These are phyloP conservation scores for Naganishia friedmannii DNA, from an alignment of 768 basidiomycete species.

Conservation along the genomic window DNA sequence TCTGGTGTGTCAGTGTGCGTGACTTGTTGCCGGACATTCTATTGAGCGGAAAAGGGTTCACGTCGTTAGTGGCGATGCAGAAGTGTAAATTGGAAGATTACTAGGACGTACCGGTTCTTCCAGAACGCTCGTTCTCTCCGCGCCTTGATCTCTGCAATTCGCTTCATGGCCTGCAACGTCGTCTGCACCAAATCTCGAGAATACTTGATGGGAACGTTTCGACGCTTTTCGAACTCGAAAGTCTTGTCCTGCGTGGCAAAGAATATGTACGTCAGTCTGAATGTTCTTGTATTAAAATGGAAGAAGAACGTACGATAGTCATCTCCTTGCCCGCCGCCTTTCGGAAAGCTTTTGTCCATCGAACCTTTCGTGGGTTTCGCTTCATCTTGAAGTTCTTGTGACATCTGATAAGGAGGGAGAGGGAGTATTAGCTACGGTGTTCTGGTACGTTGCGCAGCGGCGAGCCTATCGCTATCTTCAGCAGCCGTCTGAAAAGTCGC, in stretches of 20 bases:
- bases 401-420: slow-evolving; percentile 60
- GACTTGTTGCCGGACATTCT: slow-evolving; percentile 83
- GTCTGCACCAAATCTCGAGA: slow-evolving; percentile 88
- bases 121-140: slow-evolving; percentile 91
- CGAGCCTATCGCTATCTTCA: too few relatives aligned
- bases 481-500: too few relatives aligned
- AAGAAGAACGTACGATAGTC: slow-evolving; percentile 73
- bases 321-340: slow-evolving; percentile 99
- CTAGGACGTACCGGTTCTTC: slow-evolving; percentile 65
- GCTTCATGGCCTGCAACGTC: slow-evolving; percentile 93
- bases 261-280: not conserved
- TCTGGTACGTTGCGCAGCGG: not conserved
- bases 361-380: slow-evolving; percentile 95
- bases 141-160: slow-evolving; percentile 84
- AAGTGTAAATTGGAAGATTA: not conserved
- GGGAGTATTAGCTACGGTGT: not conserved
- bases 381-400: slow-evolving; percentile 99
- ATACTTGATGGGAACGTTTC: slow-evolving; percentile 95
- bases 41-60: slow-evolving; percentile 19
- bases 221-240: slow-evolving; percentile 97
- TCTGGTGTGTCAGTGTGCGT: slow-evolving; percentile 58
- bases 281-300: too few relatives aligned
- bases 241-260: slow-evolving; percentile 73
- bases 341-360: slow-evolving; percentile 99
- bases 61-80: not conserved